Evolutionary conservation across 2,329 filamentous ascomycete genomes (phyloP).

Genomic region (Xylariaceae sp.): DNA sequence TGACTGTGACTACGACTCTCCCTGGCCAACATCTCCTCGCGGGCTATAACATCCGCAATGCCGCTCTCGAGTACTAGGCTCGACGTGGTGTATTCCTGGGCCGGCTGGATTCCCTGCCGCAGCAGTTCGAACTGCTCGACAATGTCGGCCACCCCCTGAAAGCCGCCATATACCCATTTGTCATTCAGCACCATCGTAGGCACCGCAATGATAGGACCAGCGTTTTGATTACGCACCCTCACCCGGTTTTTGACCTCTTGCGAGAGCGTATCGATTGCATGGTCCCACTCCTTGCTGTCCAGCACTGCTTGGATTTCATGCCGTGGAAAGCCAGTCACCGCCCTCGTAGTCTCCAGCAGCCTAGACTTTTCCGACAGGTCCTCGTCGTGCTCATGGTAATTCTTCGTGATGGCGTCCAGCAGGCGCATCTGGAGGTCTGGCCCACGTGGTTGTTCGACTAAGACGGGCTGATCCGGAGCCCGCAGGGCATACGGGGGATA

Average conservation of each 20-base stretch:
- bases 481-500: conserved; percentile 14
- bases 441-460: conserved; percentile 18
- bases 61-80: conserved; percentile 17
- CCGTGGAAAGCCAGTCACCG: conserved; percentile 16
- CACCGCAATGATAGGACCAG: conserved; percentile 55
- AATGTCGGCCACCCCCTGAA: conserved; percentile 62
- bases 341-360: conserved; percentile 11
- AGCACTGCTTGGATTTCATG: conserved; percentile 16
- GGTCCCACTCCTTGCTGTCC: conserved; percentile 33
- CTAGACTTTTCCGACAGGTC: conserved; percentile 35
- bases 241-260: conserved; percentile 22
- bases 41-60: conserved; percentile 13
- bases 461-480: conserved; percentile 12
- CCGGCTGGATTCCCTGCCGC: conserved; percentile 13
- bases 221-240: conserved; percentile 10
- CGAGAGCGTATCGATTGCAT: conserved; percentile 24
- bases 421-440: conserved; percentile 36
- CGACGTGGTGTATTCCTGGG: conserved; percentile 16
- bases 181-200: conserved; percentile 69
- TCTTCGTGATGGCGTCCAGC: conserved; percentile 38
- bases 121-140: conserved; percentile 60
- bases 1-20: background rate
- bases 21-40: conserved; percentile 9
- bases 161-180: conserved; percentile 63
- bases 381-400: conserved; percentile 37